Evolutionary conservation across 176 grass and related monocot species (phyloP).

Genomic region (Cocos nucifera): DNA sequence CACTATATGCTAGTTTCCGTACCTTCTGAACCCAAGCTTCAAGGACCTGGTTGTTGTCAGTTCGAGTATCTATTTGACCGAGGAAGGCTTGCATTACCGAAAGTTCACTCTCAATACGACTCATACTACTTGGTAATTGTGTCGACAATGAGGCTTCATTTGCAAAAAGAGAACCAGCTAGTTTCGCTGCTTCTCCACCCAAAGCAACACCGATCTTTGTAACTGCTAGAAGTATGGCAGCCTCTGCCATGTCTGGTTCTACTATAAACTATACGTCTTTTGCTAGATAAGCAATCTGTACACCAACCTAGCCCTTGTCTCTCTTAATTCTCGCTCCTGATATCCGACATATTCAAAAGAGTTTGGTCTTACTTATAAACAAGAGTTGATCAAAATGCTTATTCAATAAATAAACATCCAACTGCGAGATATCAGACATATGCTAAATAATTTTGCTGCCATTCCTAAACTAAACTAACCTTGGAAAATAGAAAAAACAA

Average conservation of each 20-base stretch:
- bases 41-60: neutral
- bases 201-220: constrained; percentile 25
- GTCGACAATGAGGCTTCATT: neutral
- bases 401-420: too few relatives aligned
- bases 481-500: too few relatives aligned
- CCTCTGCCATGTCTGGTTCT: constrained; percentile 6
- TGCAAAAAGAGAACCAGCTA: constrained; percentile 10
- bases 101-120: constrained; percentile 22
- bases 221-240: constrained; percentile 17
- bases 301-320: too few relatives aligned
- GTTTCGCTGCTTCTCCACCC: constrained; percentile 11
- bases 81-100: constrained; percentile 26
- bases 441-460: too few relatives aligned
- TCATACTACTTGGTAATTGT: constrained; percentile 19
- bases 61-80: neutral
- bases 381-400: too few relatives aligned
- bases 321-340: too few relatives aligned
- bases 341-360: too few relatives aligned
- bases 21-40: constrained; percentile 26
- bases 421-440: too few relatives aligned
- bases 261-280: too few relatives aligned
- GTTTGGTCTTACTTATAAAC: too few relatives aligned
- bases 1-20: constrained; percentile 22
- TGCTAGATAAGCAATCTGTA: too few relatives aligned
- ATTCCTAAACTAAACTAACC: too few relatives aligned